Conservation (phyloP, 305 asterid genomes). For the Rubia balearica region DNA sequence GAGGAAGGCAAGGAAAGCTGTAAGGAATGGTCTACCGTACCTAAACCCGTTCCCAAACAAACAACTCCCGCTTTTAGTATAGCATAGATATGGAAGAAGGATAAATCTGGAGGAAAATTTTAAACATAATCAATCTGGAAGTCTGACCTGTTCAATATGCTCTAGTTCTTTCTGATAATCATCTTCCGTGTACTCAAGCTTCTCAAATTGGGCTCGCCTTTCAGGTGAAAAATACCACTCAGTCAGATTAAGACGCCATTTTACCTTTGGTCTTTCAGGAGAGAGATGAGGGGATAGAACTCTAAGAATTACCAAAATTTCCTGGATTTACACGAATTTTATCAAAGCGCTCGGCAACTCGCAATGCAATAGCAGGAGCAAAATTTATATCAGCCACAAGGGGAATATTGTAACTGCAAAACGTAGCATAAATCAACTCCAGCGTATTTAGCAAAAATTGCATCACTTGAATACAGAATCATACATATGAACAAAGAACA, state of each 20-base stretch:
- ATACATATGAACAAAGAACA: slow-evolving; percentile 18
- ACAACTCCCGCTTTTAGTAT: too few relatives aligned
- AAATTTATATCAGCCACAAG: slow-evolving; percentile 98
- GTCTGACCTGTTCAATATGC: slow-evolving; percentile 70
- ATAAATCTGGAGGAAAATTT: not conserved
- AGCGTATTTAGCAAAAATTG: slow-evolving; percentile 10
- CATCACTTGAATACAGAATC: slow-evolving; percentile 15
- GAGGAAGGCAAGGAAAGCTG: too few relatives aligned
- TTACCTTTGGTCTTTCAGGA: not conserved
- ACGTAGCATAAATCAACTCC: slow-evolving; percentile 24
- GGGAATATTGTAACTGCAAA: slow-evolving; percentile 90
- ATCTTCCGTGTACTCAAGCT: slow-evolving; percentile 86
- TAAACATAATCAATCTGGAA: not conserved
- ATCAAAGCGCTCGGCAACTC: slow-evolving; percentile 96
- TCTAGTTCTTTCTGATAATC: slow-evolving; percentile 89
- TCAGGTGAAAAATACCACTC: slow-evolving; percentile 63
- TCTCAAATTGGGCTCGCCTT: slow-evolving; percentile 96
- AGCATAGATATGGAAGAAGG: not conserved
- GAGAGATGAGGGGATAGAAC: slow-evolving; percentile 13
- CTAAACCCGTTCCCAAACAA: too few relatives aligned
- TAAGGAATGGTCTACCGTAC: too few relatives aligned
- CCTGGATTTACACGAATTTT: slow-evolving; percentile 99
- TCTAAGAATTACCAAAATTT: slow-evolving; percentile 66
- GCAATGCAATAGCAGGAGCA: slow-evolving; percentile 88
- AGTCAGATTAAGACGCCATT: slow-evolving; percentile 17